Conservation (phyloP, 371 early-diverging fungal species). For the Saksenaea vasiformis region DNA sequence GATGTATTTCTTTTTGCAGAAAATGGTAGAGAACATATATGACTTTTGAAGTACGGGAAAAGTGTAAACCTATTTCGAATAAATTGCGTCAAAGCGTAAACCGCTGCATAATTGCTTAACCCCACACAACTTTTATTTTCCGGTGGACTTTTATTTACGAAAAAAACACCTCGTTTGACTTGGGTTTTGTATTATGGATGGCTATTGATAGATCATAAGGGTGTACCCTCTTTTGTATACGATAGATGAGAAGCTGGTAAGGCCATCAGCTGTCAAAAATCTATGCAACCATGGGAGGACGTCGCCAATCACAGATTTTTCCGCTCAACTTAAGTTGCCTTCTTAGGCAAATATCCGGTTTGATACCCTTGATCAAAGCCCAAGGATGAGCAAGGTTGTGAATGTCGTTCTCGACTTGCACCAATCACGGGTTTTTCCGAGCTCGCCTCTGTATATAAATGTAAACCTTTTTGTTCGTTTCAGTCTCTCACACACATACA, state of each 20-base stretch:
- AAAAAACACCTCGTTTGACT: neutral
- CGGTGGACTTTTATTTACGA: neutral
- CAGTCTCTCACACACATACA: neutral
- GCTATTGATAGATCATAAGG: no score
- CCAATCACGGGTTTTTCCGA: conserved; percentile 22
- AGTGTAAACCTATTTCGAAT: neutral
- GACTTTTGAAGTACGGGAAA: neutral
- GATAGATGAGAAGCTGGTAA: neutral
- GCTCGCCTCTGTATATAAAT: neutral
- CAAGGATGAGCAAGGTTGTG: neutral
- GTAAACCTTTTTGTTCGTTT: neutral
- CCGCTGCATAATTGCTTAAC: neutral
- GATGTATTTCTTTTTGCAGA: no score
- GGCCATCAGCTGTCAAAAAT: neutral
- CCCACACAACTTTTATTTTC: neutral
- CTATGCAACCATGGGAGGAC: neutral
- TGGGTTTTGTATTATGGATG: neutral
- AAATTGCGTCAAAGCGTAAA: neutral
- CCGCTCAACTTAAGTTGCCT: neutral
- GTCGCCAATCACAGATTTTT: neutral
- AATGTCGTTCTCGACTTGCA: neutral
- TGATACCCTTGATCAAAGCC: neutral
- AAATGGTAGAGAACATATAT: no score
- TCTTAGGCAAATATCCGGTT: conserved; percentile 3
- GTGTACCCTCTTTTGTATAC: neutral